phyloP scores from a whole-genome alignment of 192 early-diverging fungal species.

The Mortierella hygrophila region DNA sequence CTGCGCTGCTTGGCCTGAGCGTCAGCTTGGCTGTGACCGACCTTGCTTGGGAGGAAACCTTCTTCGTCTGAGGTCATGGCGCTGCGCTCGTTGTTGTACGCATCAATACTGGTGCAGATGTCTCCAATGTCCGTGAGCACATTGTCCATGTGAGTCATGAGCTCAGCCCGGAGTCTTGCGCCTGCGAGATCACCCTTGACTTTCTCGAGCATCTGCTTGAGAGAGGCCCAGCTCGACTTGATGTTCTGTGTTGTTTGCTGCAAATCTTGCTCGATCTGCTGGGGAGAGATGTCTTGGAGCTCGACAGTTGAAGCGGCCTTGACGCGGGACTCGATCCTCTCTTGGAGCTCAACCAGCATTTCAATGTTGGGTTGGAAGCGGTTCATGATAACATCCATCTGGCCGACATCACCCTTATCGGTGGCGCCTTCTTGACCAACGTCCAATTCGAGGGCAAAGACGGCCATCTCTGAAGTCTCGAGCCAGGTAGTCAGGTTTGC shows the following conservation, averaged over 20 bases:
- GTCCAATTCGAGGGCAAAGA: conserved; percentile 66
- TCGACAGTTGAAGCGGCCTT: conserved; percentile 21
- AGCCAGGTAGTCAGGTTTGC: conserved; percentile 61
- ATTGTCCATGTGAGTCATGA: conserved; percentile 45
- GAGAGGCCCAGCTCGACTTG: conserved; percentile 67
- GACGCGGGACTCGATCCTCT: conserved; percentile 44
- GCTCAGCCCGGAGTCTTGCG: conserved; percentile 43
- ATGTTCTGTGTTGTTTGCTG: conserved; percentile 57
- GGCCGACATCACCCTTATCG: conserved; percentile 49
- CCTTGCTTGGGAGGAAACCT: conserved; percentile 36
- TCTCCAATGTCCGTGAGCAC: conserved; percentile 45
- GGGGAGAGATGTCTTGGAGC: conserved; percentile 13
- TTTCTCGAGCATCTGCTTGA: conserved; percentile 66
- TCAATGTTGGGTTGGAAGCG: conserved; percentile 61
- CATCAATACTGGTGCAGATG: conserved; percentile 42
- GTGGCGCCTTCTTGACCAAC: conserved; percentile 58
- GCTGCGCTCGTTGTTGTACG: conserved; percentile 51
- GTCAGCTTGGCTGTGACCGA: conserved; percentile 11
- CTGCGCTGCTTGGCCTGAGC: conserved; percentile 48
- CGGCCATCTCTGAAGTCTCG: conserved; percentile 64
- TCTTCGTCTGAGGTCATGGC: conserved; percentile 54
- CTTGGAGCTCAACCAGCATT: conserved; percentile 60
- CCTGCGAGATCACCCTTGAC: conserved; percentile 64
- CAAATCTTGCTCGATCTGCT: conserved; percentile 41
- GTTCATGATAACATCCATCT: conserved; percentile 59